Evolutionary conservation across 2,329 filamentous ascomycete species (phyloP), one percentile per base, ranked within the genome.

Genomic region (Pestalotiopsis sp.): DNA sequence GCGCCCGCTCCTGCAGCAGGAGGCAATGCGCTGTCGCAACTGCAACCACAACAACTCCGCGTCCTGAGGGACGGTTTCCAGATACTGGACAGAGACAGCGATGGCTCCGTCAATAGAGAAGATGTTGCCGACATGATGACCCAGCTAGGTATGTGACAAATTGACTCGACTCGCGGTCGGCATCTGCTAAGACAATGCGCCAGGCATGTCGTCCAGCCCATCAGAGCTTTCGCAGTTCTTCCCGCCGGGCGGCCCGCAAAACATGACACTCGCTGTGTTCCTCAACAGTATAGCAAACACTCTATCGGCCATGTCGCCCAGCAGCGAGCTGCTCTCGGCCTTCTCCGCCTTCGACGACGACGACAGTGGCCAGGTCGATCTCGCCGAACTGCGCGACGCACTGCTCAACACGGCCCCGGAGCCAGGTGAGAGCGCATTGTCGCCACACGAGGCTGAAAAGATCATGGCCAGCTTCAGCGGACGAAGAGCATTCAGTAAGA

Each of bases 341-440:
- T 95, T 99, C 73, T 94, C 94, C 2, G 96, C 96, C 0, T 98
- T 98, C 77, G 96, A 99, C 76, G 93, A 97, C 70, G 94, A 97
- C 70, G 96, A 99, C 77, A 96, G 92, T 74, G 96, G 96, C 3
- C 94, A 98, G 79, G 89, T 98, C 52, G 94, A 98, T 76, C 82
- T 97, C 22, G 86, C 83, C 0, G 94, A 97, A 78, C 81, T 99
- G 70, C 89, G 92, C 59, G 93, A 96, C 73, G 94, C 95, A 0
- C 79, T 99, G 58, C 80, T 98, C 55, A 88, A 94, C 71, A 97
- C 94, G 0, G 89, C 90, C 0, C 93, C 94, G 0, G 94, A 97
- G 72, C 85, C 88, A 0, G 93, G 92, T 20, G 86, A 89, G 77
- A 83, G 82, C 52, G 80, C 86, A 0, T 79, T 97, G 71, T 91